Conservation (phyloP, 2,329 filamentous ascomycete species). For the Scedosporium minutisporum region DNA sequence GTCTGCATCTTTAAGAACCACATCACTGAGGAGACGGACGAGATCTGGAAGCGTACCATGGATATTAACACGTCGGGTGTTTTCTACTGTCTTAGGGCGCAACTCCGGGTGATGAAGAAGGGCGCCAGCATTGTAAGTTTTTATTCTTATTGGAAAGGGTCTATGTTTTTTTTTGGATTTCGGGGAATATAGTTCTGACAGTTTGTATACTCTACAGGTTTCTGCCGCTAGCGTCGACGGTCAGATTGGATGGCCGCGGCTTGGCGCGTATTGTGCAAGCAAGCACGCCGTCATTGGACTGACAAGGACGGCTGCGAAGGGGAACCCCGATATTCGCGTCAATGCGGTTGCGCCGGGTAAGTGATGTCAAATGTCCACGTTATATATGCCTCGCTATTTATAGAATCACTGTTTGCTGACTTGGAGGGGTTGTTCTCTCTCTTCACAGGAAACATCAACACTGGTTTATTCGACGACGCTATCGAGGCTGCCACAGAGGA, state of each 20-base stretch:
- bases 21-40: constrained; percentile 21
- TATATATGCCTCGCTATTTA: too few relatives aligned
- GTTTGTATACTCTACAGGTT: neutral
- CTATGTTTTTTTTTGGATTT: too few relatives aligned
- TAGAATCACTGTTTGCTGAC: too few relatives aligned
- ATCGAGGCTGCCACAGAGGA: too few relatives aligned
- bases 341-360: constrained; percentile 21
- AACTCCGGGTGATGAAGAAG: constrained; percentile 29
- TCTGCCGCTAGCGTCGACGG: constrained; percentile 23
- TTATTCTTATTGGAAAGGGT: too few relatives aligned
- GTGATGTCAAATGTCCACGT: too few relatives aligned
- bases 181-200: neutral
- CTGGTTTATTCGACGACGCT: too few relatives aligned
- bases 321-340: constrained; percentile 8
- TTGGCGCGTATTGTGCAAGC: constrained; percentile 20
- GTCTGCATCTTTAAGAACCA: constrained; percentile 9
- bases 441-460: too few relatives aligned
- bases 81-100: constrained; percentile 38
- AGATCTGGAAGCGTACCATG: constrained; percentile 31
- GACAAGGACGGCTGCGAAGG: constrained; percentile 18
- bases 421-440: too few relatives aligned
- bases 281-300: constrained; percentile 22
- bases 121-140: too few relatives aligned
- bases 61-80: constrained; percentile 35
- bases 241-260: constrained; percentile 20